A percentile compares a stretch with the other conserved stretches of the same genome.
phyloP scores from a whole-genome alignment of 108 stramenopile species.

The Poteriospumella lacustris region DNA sequence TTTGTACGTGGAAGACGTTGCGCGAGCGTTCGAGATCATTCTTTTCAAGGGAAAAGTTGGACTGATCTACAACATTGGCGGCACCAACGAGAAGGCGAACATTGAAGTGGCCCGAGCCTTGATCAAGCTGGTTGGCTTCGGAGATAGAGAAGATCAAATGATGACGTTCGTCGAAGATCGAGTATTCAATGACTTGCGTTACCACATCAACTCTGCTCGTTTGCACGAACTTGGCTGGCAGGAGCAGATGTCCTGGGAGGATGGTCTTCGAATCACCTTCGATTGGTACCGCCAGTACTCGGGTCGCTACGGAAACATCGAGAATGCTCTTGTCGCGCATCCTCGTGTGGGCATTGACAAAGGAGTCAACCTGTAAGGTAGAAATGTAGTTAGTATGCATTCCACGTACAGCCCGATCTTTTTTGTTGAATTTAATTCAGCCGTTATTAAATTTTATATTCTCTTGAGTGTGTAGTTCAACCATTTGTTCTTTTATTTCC shows the following conservation, averaged over 20 bases:
- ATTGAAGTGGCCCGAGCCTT: slow-evolving; percentile 73
- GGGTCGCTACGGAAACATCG: slow-evolving; percentile 86
- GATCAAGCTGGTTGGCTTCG: slow-evolving; percentile 68
- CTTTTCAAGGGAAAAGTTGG: slow-evolving; percentile 83
- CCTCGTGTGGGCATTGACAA: slow-evolving; percentile 56
- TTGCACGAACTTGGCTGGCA: slow-evolving; percentile 81
- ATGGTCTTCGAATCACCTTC: slow-evolving; percentile 80
- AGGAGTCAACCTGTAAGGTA: not conserved
- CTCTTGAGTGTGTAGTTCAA: not conserved
- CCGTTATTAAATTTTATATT: not conserved
- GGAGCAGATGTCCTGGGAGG: slow-evolving; percentile 89
- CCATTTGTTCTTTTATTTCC: not conserved
- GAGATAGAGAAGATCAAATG: slow-evolving; percentile 60
- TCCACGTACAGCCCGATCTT: not conserved
- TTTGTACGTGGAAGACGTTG: slow-evolving; percentile 92
- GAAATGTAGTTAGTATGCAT: not conserved
- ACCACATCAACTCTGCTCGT: slow-evolving; percentile 85
- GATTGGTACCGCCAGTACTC: slow-evolving; percentile 89
- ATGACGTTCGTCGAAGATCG: slow-evolving; percentile 85
- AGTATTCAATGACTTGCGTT: slow-evolving; percentile 95
- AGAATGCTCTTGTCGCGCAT: slow-evolving; percentile 89
- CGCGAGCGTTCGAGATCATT: slow-evolving; percentile 86
- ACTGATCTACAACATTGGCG: slow-evolving; percentile 94
- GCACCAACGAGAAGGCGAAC: slow-evolving; percentile 80
- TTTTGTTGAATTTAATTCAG: not conserved